Evolutionary conservation across 2,329 filamentous ascomycete species (phyloP).

Genomic region (Penicillium sp.): DNA sequence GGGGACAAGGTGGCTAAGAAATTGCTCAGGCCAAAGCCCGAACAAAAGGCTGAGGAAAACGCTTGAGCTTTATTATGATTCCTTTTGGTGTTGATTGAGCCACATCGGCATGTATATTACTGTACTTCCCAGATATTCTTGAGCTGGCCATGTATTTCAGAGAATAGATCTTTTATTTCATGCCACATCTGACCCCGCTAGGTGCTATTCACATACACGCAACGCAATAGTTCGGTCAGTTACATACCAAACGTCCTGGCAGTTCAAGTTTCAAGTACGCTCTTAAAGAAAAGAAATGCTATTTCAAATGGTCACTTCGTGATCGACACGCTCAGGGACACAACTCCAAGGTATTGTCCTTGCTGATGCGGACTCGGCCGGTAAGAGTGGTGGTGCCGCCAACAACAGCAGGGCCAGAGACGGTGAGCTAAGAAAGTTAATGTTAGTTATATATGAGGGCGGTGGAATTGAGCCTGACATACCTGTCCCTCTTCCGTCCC

Average conservation of each 20-base stretch:
- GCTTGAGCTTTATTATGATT: background rate
- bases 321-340: conserved; percentile 5
- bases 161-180: conserved; percentile 12
- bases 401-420: conserved; percentile 70
- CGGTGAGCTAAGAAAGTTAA: conserved; percentile 57
- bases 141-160: conserved; percentile 19
- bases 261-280: background rate
- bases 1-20: conserved; percentile 25
- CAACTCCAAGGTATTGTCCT: conserved; percentile 70
- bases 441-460: background rate
- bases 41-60: background rate
- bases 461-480: conserved; percentile 27
- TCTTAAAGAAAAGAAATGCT: background rate
- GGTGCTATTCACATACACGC: background rate
- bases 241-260: background rate
- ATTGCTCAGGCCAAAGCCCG: background rate
- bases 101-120: conserved; percentile 20
- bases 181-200: background rate
- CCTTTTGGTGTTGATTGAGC: conserved; percentile 5
- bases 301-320: background rate
- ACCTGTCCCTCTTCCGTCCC: conserved; percentile 60
- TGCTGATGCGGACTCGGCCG: conserved; percentile 61
- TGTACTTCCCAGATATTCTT: conserved; percentile 14
- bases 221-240: background rate
- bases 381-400: conserved; percentile 64